These are phyloP conservation scores for Quercus suber DNA, from an alignment of 306 rosid genomes.

Conservation along the genomic window DNA sequence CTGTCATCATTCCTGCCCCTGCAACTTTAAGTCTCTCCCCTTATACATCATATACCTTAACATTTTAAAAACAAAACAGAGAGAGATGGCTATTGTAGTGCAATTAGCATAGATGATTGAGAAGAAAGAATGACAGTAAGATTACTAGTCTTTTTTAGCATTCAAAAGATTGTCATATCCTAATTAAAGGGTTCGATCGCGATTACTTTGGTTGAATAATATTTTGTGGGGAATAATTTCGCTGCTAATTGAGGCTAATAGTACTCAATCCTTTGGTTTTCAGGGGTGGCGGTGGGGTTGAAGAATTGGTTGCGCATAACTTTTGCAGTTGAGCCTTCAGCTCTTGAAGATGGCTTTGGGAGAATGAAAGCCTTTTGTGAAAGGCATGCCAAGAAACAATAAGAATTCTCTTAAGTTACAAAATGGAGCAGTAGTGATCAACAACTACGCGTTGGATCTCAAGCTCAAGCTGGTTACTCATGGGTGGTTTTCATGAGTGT, in stretches of 20 bases:
- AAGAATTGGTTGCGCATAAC: constrained; percentile 54
- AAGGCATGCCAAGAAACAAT: constrained; percentile 39
- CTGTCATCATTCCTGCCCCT: too few relatives aligned
- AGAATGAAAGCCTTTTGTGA: constrained; percentile 40
- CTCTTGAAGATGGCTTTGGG: constrained; percentile 47
- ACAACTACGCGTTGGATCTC: constrained; percentile 11
- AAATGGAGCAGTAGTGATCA: neutral
- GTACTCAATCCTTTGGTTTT: neutral
- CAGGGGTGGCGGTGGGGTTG: constrained; percentile 45
- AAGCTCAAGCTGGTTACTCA: neutral
- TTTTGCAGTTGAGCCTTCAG: constrained; percentile 41
- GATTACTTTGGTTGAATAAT: too few relatives aligned
- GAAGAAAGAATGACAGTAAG: too few relatives aligned
- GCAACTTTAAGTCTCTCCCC: too few relatives aligned
- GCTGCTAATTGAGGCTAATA: neutral
- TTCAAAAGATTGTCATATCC: too few relatives aligned
- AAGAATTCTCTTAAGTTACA: neutral
- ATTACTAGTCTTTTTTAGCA: too few relatives aligned
- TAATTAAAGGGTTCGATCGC: too few relatives aligned
- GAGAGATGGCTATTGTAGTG: too few relatives aligned
- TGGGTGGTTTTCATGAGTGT: neutral
- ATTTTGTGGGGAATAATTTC: too few relatives aligned
- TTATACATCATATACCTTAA: too few relatives aligned
- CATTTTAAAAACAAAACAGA: too few relatives aligned
- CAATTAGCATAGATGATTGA: too few relatives aligned